phyloP scores from a whole-genome alignment of 2,329 filamentous ascomycete species.

The Arthrobotrys megalospora region DNA sequence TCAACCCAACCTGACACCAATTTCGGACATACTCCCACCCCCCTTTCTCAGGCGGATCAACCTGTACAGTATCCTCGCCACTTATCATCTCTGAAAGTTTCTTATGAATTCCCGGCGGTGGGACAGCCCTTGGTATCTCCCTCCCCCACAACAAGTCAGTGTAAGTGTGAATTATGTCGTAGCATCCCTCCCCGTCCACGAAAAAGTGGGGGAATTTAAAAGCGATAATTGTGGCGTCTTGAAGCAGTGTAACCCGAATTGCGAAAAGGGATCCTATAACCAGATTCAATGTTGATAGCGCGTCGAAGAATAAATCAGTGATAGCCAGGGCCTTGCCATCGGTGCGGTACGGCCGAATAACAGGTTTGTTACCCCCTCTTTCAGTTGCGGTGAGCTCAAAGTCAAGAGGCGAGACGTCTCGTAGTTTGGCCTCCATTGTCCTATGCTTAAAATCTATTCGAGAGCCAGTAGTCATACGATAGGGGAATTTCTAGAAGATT shows the following conservation, averaged over 20 bases:
- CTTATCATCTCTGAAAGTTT: conserved; percentile 37
- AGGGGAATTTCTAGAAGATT: conserved; percentile 24
- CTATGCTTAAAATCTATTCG: conserved; percentile 43
- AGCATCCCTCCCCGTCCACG: conserved; percentile 39
- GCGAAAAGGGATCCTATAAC: conserved; percentile 39
- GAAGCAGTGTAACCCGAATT: conserved; percentile 34
- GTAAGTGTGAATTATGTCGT: conserved; percentile 36
- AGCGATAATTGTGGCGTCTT: conserved; percentile 43
- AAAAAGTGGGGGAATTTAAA: conserved; percentile 54
- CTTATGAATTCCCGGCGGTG: conserved; percentile 30
- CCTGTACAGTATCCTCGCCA: conserved; percentile 15
- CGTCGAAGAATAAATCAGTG: conserved; percentile 29
- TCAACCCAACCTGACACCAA: conserved; percentile 25
- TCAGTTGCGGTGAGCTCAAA: conserved; percentile 30
- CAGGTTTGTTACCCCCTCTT: conserved; percentile 14
- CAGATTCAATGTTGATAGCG: conserved; percentile 20
- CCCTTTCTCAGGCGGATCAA: conserved; percentile 5
- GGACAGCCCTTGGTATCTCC: conserved; percentile 27
- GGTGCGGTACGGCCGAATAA: conserved; percentile 36
- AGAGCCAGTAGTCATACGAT: conserved; percentile 37
- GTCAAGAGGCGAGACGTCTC: conserved; percentile 27
- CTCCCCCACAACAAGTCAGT: conserved; percentile 20
- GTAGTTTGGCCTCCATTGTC: conserved; percentile 5
- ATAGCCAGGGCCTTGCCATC: conserved; percentile 2
- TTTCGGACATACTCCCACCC: conserved; percentile 48